Evolutionary conservation across 1,284 basidiomycete genomes (phyloP).

Genomic region (Heterobasidion irregulare): DNA sequence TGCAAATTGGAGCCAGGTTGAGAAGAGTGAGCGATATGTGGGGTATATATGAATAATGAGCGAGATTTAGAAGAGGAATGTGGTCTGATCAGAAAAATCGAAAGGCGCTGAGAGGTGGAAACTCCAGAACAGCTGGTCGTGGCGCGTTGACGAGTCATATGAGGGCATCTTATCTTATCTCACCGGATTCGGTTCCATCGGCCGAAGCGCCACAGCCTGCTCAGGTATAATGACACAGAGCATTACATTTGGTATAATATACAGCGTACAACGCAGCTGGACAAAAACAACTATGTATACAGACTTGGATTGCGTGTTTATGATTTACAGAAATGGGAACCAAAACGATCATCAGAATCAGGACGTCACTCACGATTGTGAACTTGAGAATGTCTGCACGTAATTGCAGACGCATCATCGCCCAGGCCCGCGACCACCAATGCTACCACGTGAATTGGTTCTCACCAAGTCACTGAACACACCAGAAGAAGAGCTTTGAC

Average conservation of each 20-base stretch:
- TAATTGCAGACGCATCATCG: background rate
- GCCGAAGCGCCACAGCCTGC: background rate
- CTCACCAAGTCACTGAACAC: constrained; percentile 5
- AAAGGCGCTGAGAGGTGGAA: too few species aligned
- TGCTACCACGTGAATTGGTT: constrained; percentile 8
- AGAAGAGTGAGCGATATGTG: background rate
- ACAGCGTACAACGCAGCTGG: background rate
- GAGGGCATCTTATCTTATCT: background rate
- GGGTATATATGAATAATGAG: background rate
- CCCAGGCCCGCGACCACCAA: background rate
- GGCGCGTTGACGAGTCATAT: background rate
- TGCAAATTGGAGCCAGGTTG: background rate
- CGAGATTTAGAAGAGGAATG: background rate
- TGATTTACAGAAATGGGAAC: background rate
- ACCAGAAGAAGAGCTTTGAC: constrained; percentile 8
- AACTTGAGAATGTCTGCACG: background rate
- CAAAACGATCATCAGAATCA: background rate
- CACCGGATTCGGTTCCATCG: background rate
- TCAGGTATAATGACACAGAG: too few species aligned
- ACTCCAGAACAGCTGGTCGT: background rate
- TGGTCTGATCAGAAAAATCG: too few species aligned
- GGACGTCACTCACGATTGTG: background rate
- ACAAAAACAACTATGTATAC: background rate
- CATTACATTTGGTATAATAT: background rate
- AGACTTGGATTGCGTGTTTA: too few species aligned